These are phyloP conservation scores for Candida andamanensis DNA, from an alignment of 805 yeast genomes.

Conservation along the genomic window DNA sequence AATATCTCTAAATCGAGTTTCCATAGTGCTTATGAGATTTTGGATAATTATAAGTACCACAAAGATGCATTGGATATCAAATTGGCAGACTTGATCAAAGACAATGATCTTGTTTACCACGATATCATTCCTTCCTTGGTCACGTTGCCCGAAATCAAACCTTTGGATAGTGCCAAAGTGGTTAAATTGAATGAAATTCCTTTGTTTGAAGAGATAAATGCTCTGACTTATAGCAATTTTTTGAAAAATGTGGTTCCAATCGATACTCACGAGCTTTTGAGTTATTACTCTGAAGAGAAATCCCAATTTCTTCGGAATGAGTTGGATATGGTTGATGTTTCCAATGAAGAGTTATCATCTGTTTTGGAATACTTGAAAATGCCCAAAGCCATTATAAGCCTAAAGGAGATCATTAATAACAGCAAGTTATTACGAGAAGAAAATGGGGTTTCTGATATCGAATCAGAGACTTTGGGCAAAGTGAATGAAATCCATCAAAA, in stretches of 20 bases:
- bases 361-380: slow-evolving; percentile 76
- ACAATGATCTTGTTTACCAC: slow-evolving; percentile 87
- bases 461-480: slow-evolving; percentile 5
- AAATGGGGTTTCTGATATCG: slow-evolving; percentile 2
- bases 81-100: slow-evolving; percentile 53
- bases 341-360: slow-evolving; percentile 73
- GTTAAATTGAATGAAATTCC: slow-evolving; percentile 45
- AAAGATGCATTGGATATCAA: slow-evolving; percentile 36
- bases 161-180: slow-evolving; percentile 63
- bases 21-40: slow-evolving; percentile 29
- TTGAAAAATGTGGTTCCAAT: slow-evolving; percentile 81
- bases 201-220: slow-evolving; percentile 40
- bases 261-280: slow-evolving; percentile 79
- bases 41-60: slow-evolving; percentile 39
- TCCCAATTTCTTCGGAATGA: slow-evolving; percentile 71
- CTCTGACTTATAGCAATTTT: slow-evolving; percentile 43
- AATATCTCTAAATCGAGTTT: slow-evolving; percentile 18
- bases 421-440: slow-evolving; percentile 3
- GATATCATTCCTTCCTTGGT: slow-evolving; percentile 61
- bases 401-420: slow-evolving; percentile 37
- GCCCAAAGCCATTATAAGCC: slow-evolving; percentile 57
- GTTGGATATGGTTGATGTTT: slow-evolving; percentile 67
- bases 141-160: slow-evolving; percentile 59
- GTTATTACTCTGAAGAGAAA: slow-evolving; percentile 85
- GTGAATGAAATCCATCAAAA: slow-evolving; percentile 21